Base-by-base conservation (phyloP, 2,329 filamentous ascomycete species). In the Thielaviopsis musarum region DNA sequence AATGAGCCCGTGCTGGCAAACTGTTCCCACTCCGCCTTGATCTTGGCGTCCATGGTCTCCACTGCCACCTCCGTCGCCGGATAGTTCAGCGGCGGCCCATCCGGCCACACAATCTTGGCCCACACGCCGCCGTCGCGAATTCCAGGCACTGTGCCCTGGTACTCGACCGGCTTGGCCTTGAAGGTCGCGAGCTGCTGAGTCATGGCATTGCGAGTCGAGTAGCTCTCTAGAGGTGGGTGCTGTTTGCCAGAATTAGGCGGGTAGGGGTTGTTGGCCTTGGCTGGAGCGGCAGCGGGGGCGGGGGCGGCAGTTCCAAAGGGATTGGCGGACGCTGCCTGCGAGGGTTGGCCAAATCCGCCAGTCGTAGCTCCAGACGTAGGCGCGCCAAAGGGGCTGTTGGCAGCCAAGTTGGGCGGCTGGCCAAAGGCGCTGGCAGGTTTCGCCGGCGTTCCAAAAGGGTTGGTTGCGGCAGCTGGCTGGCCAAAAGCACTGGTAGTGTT, bases 61-160 rank as follows among this genome's bases (percentile, higher is more conserved):
- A 74, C 69, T 0, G 76, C 76, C 2, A 80, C 70, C 67, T 88
- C 82, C 9, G 84, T 85, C 63, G 85, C 79, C 63, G 77, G 77
- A 57, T 79, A 80, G 62, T 82, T 82, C 6, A 70, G 69, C 1
- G 85, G 87, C 22, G 84, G 77, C 0, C 87, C 88, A 53, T 83
- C 73, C 0, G 86, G 85, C 67, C 87, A 90, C 77, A 85, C 87
- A 55, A 91, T 83, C 64, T 79, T 82, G 56, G 78, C 75, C 73
- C 78, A 81, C 0, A 71, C 76, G 38, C 81, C 78, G 64, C 83
- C 70, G 22, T 70, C 78, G 62, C 64, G 75, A 64, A 74, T 73
- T 4, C 62, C 62, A 57, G 73, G 80, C 0, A 83, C 78, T 6
- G 70, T 67, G 6, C 66, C 67, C 64, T 79, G 75, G 68, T 88